Conservation (phyloP, 257 asterid genomes). For the Capsicum chinense region DNA sequence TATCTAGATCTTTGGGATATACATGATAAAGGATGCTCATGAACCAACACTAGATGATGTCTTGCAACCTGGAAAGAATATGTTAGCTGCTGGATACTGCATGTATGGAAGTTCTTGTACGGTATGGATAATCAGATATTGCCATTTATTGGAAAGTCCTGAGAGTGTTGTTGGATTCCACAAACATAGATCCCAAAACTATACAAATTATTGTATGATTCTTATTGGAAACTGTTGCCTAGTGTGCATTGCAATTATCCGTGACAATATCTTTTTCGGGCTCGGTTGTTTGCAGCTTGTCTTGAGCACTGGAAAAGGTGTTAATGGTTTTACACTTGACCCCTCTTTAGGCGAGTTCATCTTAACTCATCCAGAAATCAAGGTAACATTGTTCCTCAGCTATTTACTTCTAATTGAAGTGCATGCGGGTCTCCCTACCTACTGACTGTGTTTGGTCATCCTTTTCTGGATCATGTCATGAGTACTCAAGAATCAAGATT, state of each 20-base stretch:
- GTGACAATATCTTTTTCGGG: not conserved
- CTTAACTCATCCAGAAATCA: constrained; percentile 91
- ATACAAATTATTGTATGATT: not conserved
- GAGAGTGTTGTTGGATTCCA: not conserved
- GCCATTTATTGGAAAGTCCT: not conserved
- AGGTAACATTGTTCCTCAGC: constrained; percentile 48
- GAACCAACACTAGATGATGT: constrained; percentile 82
- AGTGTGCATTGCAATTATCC: not conserved
- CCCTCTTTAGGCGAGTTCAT: constrained; percentile 98
- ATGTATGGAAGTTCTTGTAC: constrained; percentile 99
- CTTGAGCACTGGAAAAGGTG: constrained; percentile 85
- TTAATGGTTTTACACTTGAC: constrained; percentile 95
- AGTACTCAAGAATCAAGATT: not conserved
- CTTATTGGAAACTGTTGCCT: not conserved
- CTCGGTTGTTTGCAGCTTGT: constrained; percentile 58
- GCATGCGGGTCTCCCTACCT: not conserved
- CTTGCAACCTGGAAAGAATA: constrained; percentile 90
- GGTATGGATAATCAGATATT: constrained; percentile 47
- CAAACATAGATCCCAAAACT: not conserved
- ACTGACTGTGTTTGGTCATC: not conserved
- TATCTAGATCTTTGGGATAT: constrained; percentile 87
- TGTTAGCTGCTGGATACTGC: constrained; percentile 97
- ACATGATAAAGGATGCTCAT: constrained; percentile 57
- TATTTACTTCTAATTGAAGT: constrained; percentile 7
- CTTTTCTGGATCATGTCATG: not conserved